phyloP scores from a whole-genome alignment of 208 protist genomes.

The Leishmania aethiopica region DNA sequence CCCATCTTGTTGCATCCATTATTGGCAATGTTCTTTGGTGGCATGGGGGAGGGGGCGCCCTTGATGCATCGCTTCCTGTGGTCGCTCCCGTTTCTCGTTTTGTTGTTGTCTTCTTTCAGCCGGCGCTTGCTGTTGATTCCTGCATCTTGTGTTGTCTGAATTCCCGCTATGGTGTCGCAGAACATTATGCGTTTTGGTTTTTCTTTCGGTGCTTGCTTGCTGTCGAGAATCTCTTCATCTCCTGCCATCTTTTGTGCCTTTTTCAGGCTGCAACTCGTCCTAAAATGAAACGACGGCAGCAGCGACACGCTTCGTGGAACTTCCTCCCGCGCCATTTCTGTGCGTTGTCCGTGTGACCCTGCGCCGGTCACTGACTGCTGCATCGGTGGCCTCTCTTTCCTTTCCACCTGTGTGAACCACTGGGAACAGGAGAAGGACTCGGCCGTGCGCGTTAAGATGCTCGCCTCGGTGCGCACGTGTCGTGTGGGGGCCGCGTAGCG shows the following conservation, averaged over 20 bases:
- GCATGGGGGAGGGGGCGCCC: too few species aligned
- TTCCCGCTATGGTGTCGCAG: not conserved
- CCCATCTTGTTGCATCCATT: too few species aligned
- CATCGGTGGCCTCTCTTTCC: not conserved
- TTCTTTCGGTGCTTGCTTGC: not conserved
- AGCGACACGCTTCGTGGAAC: not conserved
- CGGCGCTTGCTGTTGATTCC: not conserved
- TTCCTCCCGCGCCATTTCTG: not conserved
- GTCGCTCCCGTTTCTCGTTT: not conserved
- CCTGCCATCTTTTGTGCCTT: not conserved
- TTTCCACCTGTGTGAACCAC: not conserved
- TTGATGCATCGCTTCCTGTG: not conserved
- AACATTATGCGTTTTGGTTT: not conserved
- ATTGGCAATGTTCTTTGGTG: too few species aligned
- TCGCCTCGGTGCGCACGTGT: not conserved
- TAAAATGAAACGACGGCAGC: not conserved
- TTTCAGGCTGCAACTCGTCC: not conserved
- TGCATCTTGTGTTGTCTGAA: not conserved
- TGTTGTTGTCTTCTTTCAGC: slow-evolving; percentile 7
- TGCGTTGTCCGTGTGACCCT: not conserved
- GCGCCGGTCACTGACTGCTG: not conserved
- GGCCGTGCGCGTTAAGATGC: too few species aligned
- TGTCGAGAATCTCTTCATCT: not conserved
- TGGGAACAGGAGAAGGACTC: not conserved
- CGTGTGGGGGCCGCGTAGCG: not conserved